phyloP scores from a whole-genome alignment of 805 yeast genomes.

The Gaillardinia entomophila region DNA sequence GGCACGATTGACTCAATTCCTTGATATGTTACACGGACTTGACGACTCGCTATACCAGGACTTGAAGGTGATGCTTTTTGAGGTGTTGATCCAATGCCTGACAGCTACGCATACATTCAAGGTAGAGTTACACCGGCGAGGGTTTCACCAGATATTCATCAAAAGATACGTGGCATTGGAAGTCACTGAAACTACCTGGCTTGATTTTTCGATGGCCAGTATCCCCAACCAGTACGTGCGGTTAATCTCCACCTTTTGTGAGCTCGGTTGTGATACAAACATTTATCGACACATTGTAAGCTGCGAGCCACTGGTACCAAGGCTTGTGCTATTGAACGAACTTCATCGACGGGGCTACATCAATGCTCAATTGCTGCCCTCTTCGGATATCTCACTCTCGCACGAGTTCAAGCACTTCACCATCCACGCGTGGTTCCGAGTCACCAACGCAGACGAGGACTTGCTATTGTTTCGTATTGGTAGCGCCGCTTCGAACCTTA shows the following conservation, averaged over 20 bases:
- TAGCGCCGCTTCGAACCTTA: conserved; percentile 16
- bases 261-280: conserved; percentile 28
- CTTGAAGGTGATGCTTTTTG: conserved; percentile 23
- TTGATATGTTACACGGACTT: conserved; percentile 3
- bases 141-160: conserved; percentile 15
- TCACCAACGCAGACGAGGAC: conserved; percentile 11
- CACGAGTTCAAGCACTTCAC: conserved; percentile 25
- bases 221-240: conserved; percentile 14
- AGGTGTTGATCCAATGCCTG: conserved; percentile 15
- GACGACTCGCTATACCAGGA: conserved; percentile 21
- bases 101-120: conserved; percentile 18
- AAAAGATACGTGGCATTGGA: conserved; percentile 10
- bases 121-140: conserved; percentile 13
- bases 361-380: too few species aligned
- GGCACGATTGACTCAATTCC: too few species aligned
- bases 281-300: too few species aligned
- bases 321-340: conserved; percentile 14
- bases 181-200: not conserved
- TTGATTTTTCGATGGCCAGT: conserved; percentile 5
- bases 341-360: too few species aligned
- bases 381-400: too few species aligned
- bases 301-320: too few species aligned
- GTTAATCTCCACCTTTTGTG: conserved; percentile 20
- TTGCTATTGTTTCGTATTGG: conserved; percentile 21
- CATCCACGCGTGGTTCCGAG: conserved; percentile 36